Conservation (phyloP, 1,284 basidiomycete genomes). For the Fistulinella cinereoalba region DNA sequence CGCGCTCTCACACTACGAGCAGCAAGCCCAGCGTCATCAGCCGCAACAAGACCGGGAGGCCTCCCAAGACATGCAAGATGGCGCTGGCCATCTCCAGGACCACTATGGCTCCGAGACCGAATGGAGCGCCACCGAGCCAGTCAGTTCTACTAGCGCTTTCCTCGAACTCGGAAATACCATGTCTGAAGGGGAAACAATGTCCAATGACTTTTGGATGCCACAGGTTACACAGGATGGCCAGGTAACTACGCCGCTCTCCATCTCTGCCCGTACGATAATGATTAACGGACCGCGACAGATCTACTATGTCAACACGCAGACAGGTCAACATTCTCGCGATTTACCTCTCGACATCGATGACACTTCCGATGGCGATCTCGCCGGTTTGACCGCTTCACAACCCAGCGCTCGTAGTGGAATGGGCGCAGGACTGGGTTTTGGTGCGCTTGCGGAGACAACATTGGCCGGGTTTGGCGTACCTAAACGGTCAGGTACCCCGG, state of each 20-base stretch:
- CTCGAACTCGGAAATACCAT: constrained; percentile 19
- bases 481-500: constrained; percentile 59
- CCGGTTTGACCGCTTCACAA: constrained; percentile 53
- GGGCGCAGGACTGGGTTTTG: constrained; percentile 49
- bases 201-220: constrained; percentile 79
- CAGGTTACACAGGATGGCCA: constrained; percentile 70
- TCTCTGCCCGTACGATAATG: background rate
- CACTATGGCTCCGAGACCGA: constrained; percentile 22
- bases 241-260: constrained; percentile 41
- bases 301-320: constrained; percentile 90
- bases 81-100: constrained; percentile 16
- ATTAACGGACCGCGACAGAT: constrained; percentile 52
- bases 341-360: constrained; percentile 74
- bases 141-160: constrained; percentile 21
- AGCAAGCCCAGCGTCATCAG: constrained; percentile 26
- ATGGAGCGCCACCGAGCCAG: constrained; percentile 22
- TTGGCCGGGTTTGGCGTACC: constrained; percentile 58
- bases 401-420: constrained; percentile 53
- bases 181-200: constrained; percentile 37
- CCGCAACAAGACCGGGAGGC: constrained; percentile 15
- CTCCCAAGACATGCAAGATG: constrained; percentile 18
- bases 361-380: constrained; percentile 56
- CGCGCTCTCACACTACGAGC: constrained; percentile 53
- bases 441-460: constrained; percentile 24
- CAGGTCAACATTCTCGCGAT: constrained; percentile 83